A percentile compares a stretch with the other conserved stretches of the same genome.
Evolutionary conservation across 179 eudicot genomes (phyloP).

Genomic region (Corrigiola litoralis): DNA sequence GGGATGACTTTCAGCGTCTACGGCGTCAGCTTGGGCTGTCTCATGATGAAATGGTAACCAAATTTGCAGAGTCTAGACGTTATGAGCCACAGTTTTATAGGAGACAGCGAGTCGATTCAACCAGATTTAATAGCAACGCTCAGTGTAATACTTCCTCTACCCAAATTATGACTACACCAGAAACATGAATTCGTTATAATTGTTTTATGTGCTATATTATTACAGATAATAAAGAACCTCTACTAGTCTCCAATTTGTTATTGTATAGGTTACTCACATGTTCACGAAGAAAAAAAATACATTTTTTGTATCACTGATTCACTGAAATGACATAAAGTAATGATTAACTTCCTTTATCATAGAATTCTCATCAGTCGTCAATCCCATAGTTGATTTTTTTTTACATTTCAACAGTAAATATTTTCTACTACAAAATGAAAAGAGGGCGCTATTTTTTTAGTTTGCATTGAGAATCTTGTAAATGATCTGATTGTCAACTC

Average conservation of each 20-base stretch:
- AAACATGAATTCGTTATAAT: neutral
- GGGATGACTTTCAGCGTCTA: conserved; percentile 18
- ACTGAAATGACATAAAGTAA: neutral
- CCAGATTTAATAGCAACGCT: conserved; percentile 10
- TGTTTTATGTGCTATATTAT: neutral
- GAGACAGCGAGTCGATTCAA: conserved; percentile 4
- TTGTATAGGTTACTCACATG: no score
- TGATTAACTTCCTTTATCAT: neutral
- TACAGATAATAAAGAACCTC: neutral
- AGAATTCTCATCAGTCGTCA: no score
- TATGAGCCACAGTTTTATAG: conserved; percentile 9
- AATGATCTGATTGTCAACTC: no score
- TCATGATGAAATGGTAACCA: conserved; percentile 6
- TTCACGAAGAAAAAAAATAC: no score
- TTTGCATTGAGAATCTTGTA: no score
- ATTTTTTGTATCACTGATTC: no score
- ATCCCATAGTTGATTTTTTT: neutral
- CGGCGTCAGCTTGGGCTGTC: conserved; percentile 9
- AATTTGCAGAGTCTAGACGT: conserved; percentile 6
- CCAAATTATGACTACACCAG: neutral
- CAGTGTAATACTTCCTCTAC: neutral
- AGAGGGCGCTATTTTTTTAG: no score
- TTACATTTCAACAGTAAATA: neutral
- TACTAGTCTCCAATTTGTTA: no score
- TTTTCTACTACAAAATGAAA: neutral